phyloP scores from a whole-genome alignment of 148 eudicot species.

The Euryodendron excelsum region DNA sequence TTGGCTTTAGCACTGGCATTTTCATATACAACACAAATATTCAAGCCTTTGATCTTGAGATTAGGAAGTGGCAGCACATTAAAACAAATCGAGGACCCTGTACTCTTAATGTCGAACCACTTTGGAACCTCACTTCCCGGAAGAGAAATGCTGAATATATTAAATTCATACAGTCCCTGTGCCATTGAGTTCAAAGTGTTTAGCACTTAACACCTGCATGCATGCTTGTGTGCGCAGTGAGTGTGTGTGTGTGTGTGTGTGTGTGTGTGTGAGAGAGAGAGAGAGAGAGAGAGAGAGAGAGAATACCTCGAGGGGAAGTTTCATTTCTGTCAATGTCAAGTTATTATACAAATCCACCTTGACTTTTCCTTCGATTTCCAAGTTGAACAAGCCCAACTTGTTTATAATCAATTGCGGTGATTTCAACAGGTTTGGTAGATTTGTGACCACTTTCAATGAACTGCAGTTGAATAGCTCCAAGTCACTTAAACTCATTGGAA shows the following conservation, averaged over 20 bases:
- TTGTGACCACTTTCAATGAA: background rate
- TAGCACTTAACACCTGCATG: no score
- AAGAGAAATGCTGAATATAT: background rate
- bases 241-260: background rate
- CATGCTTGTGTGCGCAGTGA: no score
- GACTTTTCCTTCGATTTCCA: background rate
- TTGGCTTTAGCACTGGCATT: no score
- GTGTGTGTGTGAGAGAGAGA: background rate
- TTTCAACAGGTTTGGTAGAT: background rate
- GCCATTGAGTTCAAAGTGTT: background rate
- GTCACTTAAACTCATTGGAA: background rate
- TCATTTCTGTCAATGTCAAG: background rate
- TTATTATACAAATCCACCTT: background rate
- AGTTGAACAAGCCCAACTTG: background rate
- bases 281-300: slow-evolving; percentile 12
- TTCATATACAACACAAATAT: background rate
- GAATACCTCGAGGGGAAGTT: slow-evolving; percentile 4
- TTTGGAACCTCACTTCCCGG: background rate
- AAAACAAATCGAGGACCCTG: background rate
- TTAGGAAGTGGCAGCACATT: background rate
- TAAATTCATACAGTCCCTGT: background rate
- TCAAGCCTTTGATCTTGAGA: background rate
- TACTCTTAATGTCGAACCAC: slow-evolving; percentile 1
- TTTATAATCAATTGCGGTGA: background rate
- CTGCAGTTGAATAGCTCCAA: background rate